Percentiles rank a stretch among this genome's conserved stretches.
Conservation (phyloP, 1,139 yeast species). For the Barnettozyma hawaiiensis region DNA sequence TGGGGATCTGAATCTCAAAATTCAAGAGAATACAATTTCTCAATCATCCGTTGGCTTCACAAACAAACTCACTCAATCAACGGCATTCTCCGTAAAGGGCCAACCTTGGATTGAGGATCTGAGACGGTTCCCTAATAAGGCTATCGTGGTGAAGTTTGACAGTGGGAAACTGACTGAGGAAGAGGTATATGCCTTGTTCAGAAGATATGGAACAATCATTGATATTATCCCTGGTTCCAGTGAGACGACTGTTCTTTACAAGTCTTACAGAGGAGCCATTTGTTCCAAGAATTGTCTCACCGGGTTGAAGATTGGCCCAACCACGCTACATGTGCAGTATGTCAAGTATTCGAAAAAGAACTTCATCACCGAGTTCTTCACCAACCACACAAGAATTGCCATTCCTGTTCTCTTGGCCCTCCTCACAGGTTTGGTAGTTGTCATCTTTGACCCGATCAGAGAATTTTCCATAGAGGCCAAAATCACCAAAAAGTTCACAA, state of each 20-base stretch:
- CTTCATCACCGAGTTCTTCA: conserved; percentile 47
- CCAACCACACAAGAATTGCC: conserved; percentile 78
- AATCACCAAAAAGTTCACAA: conserved; percentile 48
- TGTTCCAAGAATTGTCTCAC: conserved; percentile 90
- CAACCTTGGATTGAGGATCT: conserved; percentile 96
- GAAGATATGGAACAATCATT: conserved; percentile 80
- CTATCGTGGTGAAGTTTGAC: conserved; percentile 62
- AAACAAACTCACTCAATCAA: conserved; percentile 37
- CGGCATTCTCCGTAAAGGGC: conserved; percentile 75
- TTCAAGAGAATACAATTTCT: conserved; percentile 43
- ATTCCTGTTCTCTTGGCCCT: conserved; percentile 47
- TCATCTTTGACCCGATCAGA: conserved; percentile 89
- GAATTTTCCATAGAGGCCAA: conserved; percentile 73
- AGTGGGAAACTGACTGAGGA: conserved; percentile 79
- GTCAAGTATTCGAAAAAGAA: conserved; percentile 50
- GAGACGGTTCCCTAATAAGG: conserved; percentile 62
- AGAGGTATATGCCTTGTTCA: conserved; percentile 69
- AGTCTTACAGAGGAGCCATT: conserved; percentile 60
- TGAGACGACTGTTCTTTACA: conserved; percentile 45
- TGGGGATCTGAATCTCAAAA: conserved; percentile 44
- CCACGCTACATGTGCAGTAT: conserved; percentile 70
- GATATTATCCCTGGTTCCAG: conserved; percentile 63
- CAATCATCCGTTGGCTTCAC: conserved; percentile 28
- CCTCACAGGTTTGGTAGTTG: conserved; percentile 72
- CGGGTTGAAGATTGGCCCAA: conserved; percentile 56